phyloP scores from a whole-genome alignment of 2,329 filamentous ascomycete species.

The Sclerotiophoma versabilis region DNA sequence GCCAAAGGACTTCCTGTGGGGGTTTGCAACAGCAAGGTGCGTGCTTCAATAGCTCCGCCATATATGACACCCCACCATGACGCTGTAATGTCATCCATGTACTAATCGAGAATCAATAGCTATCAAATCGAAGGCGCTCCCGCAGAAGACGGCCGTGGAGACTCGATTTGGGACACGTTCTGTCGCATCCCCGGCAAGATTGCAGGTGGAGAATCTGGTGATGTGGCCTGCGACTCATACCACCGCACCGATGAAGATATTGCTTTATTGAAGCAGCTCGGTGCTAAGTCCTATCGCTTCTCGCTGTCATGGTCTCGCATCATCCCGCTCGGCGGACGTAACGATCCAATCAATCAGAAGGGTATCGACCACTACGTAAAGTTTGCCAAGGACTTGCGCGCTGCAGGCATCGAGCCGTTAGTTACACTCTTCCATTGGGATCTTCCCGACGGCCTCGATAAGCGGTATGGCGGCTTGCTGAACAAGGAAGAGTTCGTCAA shows the following conservation, averaged over 20 bases:
- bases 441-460: constrained; percentile 77
- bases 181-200: constrained; percentile 83
- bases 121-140: constrained; percentile 87
- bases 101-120: constrained; percentile 56
- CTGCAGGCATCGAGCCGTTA: constrained; percentile 78
- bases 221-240: constrained; percentile 86
- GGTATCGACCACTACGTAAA: constrained; percentile 80
- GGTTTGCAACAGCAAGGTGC: constrained; percentile 53
- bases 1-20: constrained; percentile 52
- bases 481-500: constrained; percentile 83
- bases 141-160: constrained; percentile 77
- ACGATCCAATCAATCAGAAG: constrained; percentile 80
- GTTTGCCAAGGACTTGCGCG: constrained; percentile 79
- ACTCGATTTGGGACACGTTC: constrained; percentile 92
- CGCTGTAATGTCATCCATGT: constrained; percentile 15
- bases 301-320: constrained; percentile 84
- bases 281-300: constrained; percentile 80
- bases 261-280: constrained; percentile 74
- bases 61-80: constrained; percentile 33
- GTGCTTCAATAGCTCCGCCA: constrained; percentile 28
- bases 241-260: constrained; percentile 81
- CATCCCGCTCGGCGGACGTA: constrained; percentile 82
- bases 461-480: constrained; percentile 81
- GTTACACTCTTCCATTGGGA: constrained; percentile 92
- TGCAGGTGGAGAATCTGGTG: constrained; percentile 76